Evolutionary conservation across 2,329 filamentous ascomycete species (phyloP), one percentile per base, ranked within the genome.

Genomic region (Pseudogymnoascus sp.): DNA sequence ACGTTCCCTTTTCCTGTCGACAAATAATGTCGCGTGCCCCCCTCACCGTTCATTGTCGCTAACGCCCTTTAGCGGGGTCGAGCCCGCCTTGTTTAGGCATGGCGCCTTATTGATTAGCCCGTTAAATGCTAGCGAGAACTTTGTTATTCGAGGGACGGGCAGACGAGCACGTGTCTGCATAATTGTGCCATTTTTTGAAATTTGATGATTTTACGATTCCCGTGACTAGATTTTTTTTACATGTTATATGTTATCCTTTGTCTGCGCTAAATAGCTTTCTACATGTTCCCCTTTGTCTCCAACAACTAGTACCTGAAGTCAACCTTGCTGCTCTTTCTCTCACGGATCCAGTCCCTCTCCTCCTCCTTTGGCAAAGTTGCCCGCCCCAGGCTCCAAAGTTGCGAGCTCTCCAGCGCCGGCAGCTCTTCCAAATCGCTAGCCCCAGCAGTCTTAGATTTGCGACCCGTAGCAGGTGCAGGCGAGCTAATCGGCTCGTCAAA

Each of bases 1-100:
- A 56, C 50, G 28, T 56, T 56, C 50, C 50, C 50, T 56, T 56
- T 56, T 56, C 50, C 26, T 6, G 5, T 19, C 50, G 50, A 56
- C 50, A 56, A 56, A 56, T 56, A 33, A 56, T 56, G 50, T 56
- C 50, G 50, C 50, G 50, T 56, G 50, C 50, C 50, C 46, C 46
- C 50, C 50, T 56, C 50, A 56, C 50, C 50, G 50, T 56, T 6
- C 50, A 56, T 33, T 53, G 50, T 56, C 50, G 50, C 50, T 56
- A 56, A 56, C n/a, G 10, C n/a, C 26, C 2, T 56, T 12, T 56
- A 33, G 50, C 6, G 50, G 28, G 50, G 28, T 56, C 6, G 2
- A 7, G 7, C 3, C 3, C 16, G 50, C 28, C 50, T 56, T 33
- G 11, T 56, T 56, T 56, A 22, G 50, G 26, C n/a, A 56, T 56